Conservation (phyloP, 345 rosid species). For the Mangifera indica region DNA sequence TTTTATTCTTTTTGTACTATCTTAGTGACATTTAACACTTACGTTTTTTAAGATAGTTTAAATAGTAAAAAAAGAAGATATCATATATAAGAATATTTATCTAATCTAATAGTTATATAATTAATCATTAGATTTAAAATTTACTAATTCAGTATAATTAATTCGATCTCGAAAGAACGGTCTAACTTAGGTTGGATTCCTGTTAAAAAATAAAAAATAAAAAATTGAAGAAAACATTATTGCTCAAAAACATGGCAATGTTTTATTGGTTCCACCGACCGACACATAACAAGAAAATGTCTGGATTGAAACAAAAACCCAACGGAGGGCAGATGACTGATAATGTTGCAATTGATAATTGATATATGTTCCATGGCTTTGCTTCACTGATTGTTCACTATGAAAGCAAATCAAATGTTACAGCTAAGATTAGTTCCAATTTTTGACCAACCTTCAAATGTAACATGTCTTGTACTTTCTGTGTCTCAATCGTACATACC, state of each 20-base stretch:
- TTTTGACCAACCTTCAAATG: constrained; percentile 24
- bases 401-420: constrained; percentile 12
- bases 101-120: no score
- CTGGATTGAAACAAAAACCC: constrained; percentile 9
- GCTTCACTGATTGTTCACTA: background rate
- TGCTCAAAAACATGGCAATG: background rate
- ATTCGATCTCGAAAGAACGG: no score
- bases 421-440: constrained; percentile 7
- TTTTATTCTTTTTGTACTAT: no score
- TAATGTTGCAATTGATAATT: constrained; percentile 19
- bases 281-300: constrained; percentile 9
- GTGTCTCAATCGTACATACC: constrained; percentile 69
- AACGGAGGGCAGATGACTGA: constrained; percentile 11
- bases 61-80: no score
- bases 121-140: no score
- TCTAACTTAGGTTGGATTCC: no score
- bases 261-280: background rate
- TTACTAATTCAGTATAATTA: no score
- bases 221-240: background rate
- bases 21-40: no score
- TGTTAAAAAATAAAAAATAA: no score
- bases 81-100: no score
- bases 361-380: constrained; percentile 12
- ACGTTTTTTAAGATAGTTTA: no score
- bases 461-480: constrained; percentile 11